Base-by-base conservation (phyloP, 2,329 filamentous ascomycete species). In the Trichothecium roseum region DNA sequence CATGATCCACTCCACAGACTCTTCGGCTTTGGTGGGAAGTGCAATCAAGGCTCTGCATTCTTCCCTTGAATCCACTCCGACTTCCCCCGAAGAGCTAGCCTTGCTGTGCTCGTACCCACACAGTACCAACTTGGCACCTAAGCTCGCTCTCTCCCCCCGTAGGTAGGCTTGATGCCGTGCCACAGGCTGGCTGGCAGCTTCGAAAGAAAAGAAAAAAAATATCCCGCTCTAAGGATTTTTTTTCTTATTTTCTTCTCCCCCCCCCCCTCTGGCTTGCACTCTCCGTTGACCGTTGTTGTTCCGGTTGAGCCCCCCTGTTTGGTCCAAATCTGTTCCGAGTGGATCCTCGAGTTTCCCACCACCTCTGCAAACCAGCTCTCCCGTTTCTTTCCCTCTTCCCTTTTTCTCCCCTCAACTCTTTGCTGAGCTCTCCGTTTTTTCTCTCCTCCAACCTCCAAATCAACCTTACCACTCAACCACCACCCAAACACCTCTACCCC, bases 401-500 rank as follows among this genome's bases (percentile, higher is more conserved):
- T 54, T 59, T 56, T 55, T 56, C 55, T 56, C 55, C 57, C 51
- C 53, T 53, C 52, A 18, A 33, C 31, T 33, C 35, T 31, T 42
- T 54, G 29, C 28, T 34, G 34, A 39, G 34, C 53, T 54, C 45
- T 47, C 49, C 47, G 43, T 46, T 54, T 50, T 50, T 50, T 49
- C 43, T 39, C 41, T 41, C 45, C 40, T 37, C 36, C 20, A 24
- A 24, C 20, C 37, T 36, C 18, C 36, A 37, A 35, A 38, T 38
- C 32, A 32, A 24, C 34, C 20, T 24, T 24, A 38, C 37, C 39
- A 37, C 39, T 41, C 41, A 37, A 30, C 33, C 41, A 39, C 48
- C 48, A 50, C 48, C 47, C 48, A 53, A 50, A 35, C 32, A 49
- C 52, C 53, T 62, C 61, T 63, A 59, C 57, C 55, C 20, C 20